Conservation (phyloP, 306 rosid genomes). For the Pyrus pyrifolia region DNA sequence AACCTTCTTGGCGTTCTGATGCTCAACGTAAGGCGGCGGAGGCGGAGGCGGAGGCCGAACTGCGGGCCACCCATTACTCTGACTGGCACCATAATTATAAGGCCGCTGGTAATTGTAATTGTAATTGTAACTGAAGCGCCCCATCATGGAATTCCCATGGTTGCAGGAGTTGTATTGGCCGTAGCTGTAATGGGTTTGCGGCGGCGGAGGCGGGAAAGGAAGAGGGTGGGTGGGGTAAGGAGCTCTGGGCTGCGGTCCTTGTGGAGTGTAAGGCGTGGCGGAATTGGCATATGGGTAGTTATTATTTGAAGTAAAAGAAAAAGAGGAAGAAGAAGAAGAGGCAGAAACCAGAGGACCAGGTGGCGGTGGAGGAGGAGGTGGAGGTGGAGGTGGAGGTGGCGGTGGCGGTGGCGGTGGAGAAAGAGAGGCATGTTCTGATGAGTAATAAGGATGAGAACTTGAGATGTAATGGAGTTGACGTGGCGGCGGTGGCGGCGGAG, state of each 20-base stretch:
- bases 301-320: background rate
- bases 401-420: constrained; percentile 31
- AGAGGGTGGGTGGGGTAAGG: constrained; percentile 7
- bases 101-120: constrained; percentile 38
- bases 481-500: constrained; percentile 19
- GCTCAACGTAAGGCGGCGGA: constrained; percentile 58
- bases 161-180: constrained; percentile 34
- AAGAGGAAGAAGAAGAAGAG: background rate
- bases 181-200: constrained; percentile 41
- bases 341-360: background rate
- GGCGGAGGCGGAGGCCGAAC: constrained; percentile 35
- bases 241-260: background rate
- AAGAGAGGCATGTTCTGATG: constrained; percentile 22
- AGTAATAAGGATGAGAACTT: constrained; percentile 27
- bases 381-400: constrained; percentile 17
- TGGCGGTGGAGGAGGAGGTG: constrained; percentile 3
- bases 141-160: constrained; percentile 32
- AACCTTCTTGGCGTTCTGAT: constrained; percentile 74
- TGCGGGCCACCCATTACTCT: constrained; percentile 41
- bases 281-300: constrained; percentile 5
- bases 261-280: constrained; percentile 6
- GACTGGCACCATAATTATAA: constrained; percentile 31
- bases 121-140: constrained; percentile 16
- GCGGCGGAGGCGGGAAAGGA: constrained; percentile 23
- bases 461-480: constrained; percentile 21